These are phyloP conservation scores for Porcisia hertigi DNA, from an alignment of 208 protist species.

Conservation along the genomic window DNA sequence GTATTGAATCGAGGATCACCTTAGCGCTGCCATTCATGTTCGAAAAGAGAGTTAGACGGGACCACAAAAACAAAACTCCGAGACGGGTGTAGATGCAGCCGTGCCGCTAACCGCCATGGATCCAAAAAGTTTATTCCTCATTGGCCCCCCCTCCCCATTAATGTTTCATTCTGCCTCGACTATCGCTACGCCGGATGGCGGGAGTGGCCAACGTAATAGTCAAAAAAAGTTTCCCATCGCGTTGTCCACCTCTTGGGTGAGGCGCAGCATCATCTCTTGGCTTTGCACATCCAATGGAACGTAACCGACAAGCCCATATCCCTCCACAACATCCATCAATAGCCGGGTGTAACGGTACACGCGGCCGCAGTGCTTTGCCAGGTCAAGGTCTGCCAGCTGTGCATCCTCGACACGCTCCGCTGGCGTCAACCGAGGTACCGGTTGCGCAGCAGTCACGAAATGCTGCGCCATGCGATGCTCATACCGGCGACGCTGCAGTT, in stretches of 20 bases:
- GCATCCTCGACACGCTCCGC: conserved; percentile 58
- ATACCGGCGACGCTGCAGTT: conserved; percentile 53
- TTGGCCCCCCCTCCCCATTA: background rate
- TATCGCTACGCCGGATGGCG: background rate
- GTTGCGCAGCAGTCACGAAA: conserved; percentile 30
- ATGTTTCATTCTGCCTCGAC: background rate
- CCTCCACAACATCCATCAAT: conserved; percentile 93
- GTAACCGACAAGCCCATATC: conserved; percentile 95
- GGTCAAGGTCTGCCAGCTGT: conserved; percentile 32
- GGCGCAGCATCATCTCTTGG: conserved; percentile 83
- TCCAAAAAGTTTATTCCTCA: too few relatives aligned
- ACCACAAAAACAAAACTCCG: too few relatives aligned
- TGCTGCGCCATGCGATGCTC: conserved; percentile 49
- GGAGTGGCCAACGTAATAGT: background rate
- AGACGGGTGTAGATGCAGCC: background rate
- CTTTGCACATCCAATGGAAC: conserved; percentile 85
- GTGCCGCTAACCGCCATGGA: background rate
- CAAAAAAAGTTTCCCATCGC: conserved; percentile 79
- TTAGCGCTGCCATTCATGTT: background rate
- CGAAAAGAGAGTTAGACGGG: background rate
- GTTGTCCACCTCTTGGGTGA: conserved; percentile 87
- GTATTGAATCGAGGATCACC: background rate
- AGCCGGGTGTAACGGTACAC: conserved; percentile 79
- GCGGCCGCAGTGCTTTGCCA: conserved; percentile 64
- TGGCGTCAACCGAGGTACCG: conserved; percentile 27